Conservation (phyloP, 1,284 basidiomycete genomes). For the Lentinula novae-zelandiae region DNA sequence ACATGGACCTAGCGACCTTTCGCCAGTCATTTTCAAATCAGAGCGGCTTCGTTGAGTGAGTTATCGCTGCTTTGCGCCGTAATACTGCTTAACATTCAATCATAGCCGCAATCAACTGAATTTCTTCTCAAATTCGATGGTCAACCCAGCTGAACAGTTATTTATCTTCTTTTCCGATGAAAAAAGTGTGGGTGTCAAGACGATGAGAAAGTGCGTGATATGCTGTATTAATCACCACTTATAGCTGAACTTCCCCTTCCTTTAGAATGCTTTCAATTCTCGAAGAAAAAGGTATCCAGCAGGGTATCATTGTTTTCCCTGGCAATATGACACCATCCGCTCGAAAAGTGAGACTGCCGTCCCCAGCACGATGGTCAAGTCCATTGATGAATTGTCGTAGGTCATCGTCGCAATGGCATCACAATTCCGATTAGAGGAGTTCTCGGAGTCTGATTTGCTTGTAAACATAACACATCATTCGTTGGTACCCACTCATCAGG, state of each 20-base stretch:
- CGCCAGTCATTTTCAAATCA: slow-evolving; percentile 61
- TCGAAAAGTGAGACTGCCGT: slow-evolving; percentile 65
- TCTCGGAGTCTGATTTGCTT: slow-evolving; percentile 92
- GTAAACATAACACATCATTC: slow-evolving; percentile 98
- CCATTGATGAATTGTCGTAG: slow-evolving; percentile 34
- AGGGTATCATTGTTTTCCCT: slow-evolving; percentile 94
- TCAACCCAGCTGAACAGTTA: slow-evolving; percentile 76
- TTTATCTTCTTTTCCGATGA: slow-evolving; percentile 95
- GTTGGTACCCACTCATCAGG: slow-evolving; percentile 91
- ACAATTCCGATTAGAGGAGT: slow-evolving; percentile 91
- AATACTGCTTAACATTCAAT: slow-evolving; percentile 1
- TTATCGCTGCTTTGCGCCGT: slow-evolving; percentile 14
- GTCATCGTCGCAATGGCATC: slow-evolving; percentile 86
- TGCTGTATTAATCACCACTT: slow-evolving; percentile 7
- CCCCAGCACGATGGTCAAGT: slow-evolving; percentile 5
- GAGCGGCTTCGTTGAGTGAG: slow-evolving; percentile 64
- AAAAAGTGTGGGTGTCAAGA: slow-evolving; percentile 89
- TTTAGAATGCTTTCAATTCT: slow-evolving; percentile 82
- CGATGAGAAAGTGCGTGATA: slow-evolving; percentile 87
- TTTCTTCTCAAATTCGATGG: slow-evolving; percentile 78
- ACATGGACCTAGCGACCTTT: slow-evolving; percentile 80
- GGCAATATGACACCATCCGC: slow-evolving; percentile 97
- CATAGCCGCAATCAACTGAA: slow-evolving; percentile 80
- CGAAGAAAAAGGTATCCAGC: slow-evolving; percentile 85
- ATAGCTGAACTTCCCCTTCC: slow-evolving; percentile 7